Evolutionary conservation across 139 green algal genomes (phyloP).

Genomic region (Chlorella sorokiniana): DNA sequence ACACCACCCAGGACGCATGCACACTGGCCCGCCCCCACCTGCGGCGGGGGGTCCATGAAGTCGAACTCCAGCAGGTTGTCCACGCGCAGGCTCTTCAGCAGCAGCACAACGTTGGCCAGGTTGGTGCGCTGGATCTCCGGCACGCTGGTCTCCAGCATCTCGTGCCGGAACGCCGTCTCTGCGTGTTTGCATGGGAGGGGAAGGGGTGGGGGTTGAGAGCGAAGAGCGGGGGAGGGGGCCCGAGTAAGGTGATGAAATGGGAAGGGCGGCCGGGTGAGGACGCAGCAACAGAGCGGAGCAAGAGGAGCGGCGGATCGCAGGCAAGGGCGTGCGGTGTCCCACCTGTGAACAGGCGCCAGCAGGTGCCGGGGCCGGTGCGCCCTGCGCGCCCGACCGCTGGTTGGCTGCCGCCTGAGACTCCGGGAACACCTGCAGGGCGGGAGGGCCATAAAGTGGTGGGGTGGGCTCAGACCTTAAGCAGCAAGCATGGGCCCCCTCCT

Average conservation of each 20-base stretch:
- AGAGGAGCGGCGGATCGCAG: too few relatives aligned
- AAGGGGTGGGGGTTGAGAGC: background rate
- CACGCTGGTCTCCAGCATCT: slow-evolving; percentile 83
- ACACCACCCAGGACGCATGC: background rate
- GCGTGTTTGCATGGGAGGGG: background rate
- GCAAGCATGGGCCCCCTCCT: background rate
- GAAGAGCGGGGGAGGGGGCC: background rate
- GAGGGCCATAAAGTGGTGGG: background rate
- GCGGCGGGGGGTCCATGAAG: slow-evolving; percentile 94
- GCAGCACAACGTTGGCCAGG: slow-evolving; percentile 96
- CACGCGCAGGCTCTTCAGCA: slow-evolving; percentile 94
- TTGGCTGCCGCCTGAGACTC: slow-evolving; percentile 83
- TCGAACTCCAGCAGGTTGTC: slow-evolving; percentile 96
- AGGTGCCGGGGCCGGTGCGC: slow-evolving; percentile 89
- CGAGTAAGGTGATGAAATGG: background rate
- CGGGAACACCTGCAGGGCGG: slow-evolving; percentile 80
- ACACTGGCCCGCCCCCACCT: background rate
- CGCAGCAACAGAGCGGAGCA: too few relatives aligned
- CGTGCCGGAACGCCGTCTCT: slow-evolving; percentile 82
- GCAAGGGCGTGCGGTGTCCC: background rate
- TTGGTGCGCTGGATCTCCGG: slow-evolving; percentile 99
- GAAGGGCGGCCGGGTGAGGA: too few relatives aligned
- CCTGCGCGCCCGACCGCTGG: slow-evolving; percentile 88
- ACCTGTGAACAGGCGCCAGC: slow-evolving; percentile 93
- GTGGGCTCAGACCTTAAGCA: background rate